Evolutionary conservation across 306 rosid species (phyloP).

Genomic region (Quercus rubra): DNA sequence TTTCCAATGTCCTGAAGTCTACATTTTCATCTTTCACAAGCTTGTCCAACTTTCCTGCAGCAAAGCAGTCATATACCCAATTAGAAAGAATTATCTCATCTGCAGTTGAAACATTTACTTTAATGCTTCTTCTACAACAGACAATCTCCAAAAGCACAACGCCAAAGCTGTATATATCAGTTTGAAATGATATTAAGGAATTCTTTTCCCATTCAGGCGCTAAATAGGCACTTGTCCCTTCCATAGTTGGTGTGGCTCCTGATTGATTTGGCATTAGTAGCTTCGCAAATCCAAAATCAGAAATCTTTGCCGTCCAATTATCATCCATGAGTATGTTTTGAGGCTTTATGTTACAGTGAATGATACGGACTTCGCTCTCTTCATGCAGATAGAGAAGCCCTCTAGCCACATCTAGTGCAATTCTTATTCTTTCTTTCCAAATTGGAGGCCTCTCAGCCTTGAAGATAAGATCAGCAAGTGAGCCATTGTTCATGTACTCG

Average conservation of each 20-base stretch:
- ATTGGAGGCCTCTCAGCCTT: neutral
- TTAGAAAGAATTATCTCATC: neutral
- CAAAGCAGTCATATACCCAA: neutral
- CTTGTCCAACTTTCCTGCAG: neutral
- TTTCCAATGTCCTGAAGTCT: neutral
- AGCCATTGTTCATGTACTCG: neutral
- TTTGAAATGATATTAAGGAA: neutral
- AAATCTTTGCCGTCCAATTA: neutral
- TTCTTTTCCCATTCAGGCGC: neutral
- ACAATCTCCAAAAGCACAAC: too few relatives aligned
- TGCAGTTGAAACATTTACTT: neutral
- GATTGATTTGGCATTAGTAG: neutral
- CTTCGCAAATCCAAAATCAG: neutral
- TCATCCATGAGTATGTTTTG: neutral
- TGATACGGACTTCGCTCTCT: neutral
- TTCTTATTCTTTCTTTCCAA: neutral
- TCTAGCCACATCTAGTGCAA: neutral
- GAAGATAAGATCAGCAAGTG: neutral
- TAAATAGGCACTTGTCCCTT: neutral
- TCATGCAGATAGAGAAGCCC: neutral
- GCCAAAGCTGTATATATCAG: too few relatives aligned
- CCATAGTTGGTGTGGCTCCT: accelerated
- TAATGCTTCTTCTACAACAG: neutral
- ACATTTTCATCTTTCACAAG: neutral
- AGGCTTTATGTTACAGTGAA: neutral